phyloP scores from a whole-genome alignment of 2,329 filamentous ascomycete species.

The Paradendryphiella salina region DNA sequence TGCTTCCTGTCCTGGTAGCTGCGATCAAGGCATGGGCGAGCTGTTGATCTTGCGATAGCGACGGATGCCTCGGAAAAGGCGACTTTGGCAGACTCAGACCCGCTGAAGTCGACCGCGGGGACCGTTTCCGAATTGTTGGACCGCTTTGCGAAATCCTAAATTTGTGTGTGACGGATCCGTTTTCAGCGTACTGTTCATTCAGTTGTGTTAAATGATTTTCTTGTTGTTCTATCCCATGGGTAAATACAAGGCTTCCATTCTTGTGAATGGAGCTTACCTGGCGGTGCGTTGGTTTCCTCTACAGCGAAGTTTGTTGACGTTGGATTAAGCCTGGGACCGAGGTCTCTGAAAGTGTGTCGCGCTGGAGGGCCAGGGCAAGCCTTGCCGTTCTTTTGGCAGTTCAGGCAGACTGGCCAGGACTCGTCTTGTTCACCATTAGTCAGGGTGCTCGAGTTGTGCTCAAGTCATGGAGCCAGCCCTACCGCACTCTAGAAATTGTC shows the following conservation, averaged over 20 bases:
- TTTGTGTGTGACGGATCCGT: slow-evolving; percentile 36
- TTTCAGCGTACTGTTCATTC: slow-evolving; percentile 31
- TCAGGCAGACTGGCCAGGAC: slow-evolving; percentile 40
- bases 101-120: slow-evolving; percentile 14
- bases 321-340: slow-evolving; percentile 25
- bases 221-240: slow-evolving; percentile 13
- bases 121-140: slow-evolving; percentile 7
- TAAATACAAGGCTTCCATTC: slow-evolving; percentile 3
- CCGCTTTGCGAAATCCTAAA: slow-evolving; percentile 30
- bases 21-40: slow-evolving; percentile 35
- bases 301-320: not conserved
- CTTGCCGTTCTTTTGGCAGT: slow-evolving; percentile 43
- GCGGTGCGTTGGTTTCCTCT: slow-evolving; percentile 1
- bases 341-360: slow-evolving; percentile 40
- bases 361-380: slow-evolving; percentile 41
- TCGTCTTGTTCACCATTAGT: slow-evolving; percentile 36
- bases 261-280: not conserved
- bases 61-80: slow-evolving; percentile 27
- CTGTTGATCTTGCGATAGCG: slow-evolving; percentile 32
- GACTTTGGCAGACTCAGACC: slow-evolving; percentile 21
- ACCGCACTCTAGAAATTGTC: slow-evolving; percentile 26
- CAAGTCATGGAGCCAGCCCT: slow-evolving; percentile 9
- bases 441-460: slow-evolving; percentile 4
- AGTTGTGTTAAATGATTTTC: slow-evolving; percentile 27
- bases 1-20: slow-evolving; percentile 30